phyloP scores from a whole-genome alignment of 768 basidiomycete genomes.

The Neoboletus magnificus region DNA sequence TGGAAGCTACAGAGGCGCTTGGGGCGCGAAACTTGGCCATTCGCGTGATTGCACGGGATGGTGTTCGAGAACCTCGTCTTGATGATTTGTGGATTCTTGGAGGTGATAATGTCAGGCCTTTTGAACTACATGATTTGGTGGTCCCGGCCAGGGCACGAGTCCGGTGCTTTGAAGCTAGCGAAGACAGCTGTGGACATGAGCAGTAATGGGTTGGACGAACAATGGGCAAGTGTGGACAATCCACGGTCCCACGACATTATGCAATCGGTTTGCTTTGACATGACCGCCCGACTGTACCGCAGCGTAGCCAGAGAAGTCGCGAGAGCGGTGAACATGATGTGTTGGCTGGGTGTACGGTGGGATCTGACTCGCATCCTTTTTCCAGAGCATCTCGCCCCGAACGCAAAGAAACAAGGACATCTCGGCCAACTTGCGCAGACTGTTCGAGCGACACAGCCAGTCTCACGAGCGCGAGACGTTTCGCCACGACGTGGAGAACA shows the following conservation, averaged over 20 bases:
- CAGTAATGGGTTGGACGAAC: slow-evolving; percentile 13
- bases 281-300: slow-evolving; percentile 29
- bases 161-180: slow-evolving; percentile 13
- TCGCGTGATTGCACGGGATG: background rate
- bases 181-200: slow-evolving; percentile 2
- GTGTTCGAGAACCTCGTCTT: background rate
- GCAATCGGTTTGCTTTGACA: slow-evolving; percentile 20
- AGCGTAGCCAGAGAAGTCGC: slow-evolving; percentile 29
- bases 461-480: slow-evolving; percentile 25
- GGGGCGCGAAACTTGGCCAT: slow-evolving; percentile 21
- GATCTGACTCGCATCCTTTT: background rate
- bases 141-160: background rate
- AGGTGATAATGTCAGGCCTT: slow-evolving; percentile 3
- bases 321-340: slow-evolving; percentile 19
- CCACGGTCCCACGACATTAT: slow-evolving; percentile 15
- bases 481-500: slow-evolving; percentile 53
- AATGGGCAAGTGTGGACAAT: slow-evolving; percentile 18
- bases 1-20: slow-evolving; percentile 14
- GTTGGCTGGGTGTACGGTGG: background rate
- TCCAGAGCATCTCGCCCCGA: slow-evolving; percentile 39
- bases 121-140: slow-evolving; percentile 11
- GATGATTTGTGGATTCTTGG: background rate
- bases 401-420: slow-evolving; percentile 41
- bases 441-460: slow-evolving; percentile 43
- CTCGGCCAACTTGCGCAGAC: slow-evolving; percentile 47